Evolutionary conservation across 768 basidiomycete genomes (phyloP), one percentile per base, ranked within the genome.

Genomic region (Kwoniella bestiolae): DNA sequence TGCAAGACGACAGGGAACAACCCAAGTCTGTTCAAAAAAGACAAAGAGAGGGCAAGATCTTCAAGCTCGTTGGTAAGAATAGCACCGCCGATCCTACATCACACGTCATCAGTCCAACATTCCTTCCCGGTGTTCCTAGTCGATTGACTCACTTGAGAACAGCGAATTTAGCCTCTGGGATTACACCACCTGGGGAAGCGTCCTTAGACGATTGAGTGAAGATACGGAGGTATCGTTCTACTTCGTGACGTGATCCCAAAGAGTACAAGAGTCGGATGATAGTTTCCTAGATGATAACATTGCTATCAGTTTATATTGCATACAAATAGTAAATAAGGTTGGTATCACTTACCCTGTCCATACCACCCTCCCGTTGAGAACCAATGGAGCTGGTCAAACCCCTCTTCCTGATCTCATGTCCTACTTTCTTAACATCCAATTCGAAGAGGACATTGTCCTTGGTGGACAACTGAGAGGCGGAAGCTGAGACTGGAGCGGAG

Each of bases 1-100:
- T 99, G 96, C 5, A 99, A 86, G 55, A 99, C 88, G 65, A 99
- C 90, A 0, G 96, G 96, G 83, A 95, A 99, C n/a, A 99, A 86
- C 3, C 96, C 96, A 53, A 99, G 90, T 32, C 94, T 88, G 83
- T 95, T 95, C 65, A 99, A 85, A 85, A 98, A 99, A 82, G 92
- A 94, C 73, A 99, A 85, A 69, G 91, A 95, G 56, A 94, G 87
- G 4, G 94, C 94, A 51, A 99, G 88, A 70, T 97, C 94, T 68
- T 97, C 90, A 57, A 97, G 83, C 65, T 98, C 87, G 74, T 89
- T 90, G 60, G 82, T 83, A 5, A 99, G 85, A 46, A 98, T 94
- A 7, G 92, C 95, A 51, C 96, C 96, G 65, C 96, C 96, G 73
- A 99, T 89, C 66, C 81, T 82, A 62, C 2, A 31, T 9, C 6